phyloP scores from a whole-genome alignment of 305 asterid species.

The Lippia alba region DNA sequence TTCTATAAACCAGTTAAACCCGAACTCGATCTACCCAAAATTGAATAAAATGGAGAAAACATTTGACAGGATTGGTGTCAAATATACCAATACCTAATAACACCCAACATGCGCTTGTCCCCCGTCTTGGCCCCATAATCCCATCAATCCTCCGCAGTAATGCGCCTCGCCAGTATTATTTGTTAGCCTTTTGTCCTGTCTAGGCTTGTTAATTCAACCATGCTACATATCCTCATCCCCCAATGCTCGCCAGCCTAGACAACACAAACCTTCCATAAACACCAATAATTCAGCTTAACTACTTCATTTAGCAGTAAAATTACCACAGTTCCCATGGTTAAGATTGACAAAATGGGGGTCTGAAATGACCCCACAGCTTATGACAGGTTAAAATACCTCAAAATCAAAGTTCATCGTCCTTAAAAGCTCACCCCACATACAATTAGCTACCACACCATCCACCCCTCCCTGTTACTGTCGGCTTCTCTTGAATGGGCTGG shows the following conservation, averaged over 20 bases:
- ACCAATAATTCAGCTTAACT: not conserved
- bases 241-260: slow-evolving; percentile 22
- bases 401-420: slow-evolving; percentile 1
- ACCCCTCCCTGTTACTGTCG: not conserved
- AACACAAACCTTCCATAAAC: not conserved
- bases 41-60: too few relatives aligned
- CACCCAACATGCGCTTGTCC: slow-evolving; percentile 5
- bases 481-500: slow-evolving; percentile 17
- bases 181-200: not conserved
- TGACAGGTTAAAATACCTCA: slow-evolving; percentile 4
- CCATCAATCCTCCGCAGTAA: not conserved
- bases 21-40: too few relatives aligned
- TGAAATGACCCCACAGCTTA: slow-evolving; percentile 14
- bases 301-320: too few relatives aligned
- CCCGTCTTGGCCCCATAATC: slow-evolving; percentile 3
- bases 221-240: not conserved
- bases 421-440: slow-evolving; percentile 18
- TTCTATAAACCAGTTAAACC: too few relatives aligned
- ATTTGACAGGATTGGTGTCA: too few relatives aligned
- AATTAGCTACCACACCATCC: slow-evolving; percentile 18
- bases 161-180: not conserved
- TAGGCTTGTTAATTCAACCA: not conserved
- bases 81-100: not conserved
- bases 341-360: not conserved
- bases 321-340: not conserved